Base-by-base conservation (phyloP, 352 stramenopile species). In the Phytophthora kernoviae region DNA sequence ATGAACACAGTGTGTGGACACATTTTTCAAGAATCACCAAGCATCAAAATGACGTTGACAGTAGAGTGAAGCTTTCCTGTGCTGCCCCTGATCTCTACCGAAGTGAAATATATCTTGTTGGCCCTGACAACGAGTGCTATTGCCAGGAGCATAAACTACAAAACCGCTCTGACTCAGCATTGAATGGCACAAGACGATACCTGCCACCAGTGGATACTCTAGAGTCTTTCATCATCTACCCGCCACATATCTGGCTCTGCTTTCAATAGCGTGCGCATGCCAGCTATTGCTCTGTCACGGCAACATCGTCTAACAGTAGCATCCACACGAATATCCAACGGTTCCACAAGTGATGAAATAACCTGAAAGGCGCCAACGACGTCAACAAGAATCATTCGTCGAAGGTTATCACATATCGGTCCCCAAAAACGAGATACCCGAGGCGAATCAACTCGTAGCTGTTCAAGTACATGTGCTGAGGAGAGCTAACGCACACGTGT, bases 391-490 rank as follows among this genome's bases (percentile, higher is more conserved):
- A 6, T 6, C 24, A 30, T 30, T 30, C 6, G 24, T 30, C 24
- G 24, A 30, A 30, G 24, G 6, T 30, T 30, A 6, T 3, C 24
- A 30, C 24, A 30, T 6, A 71, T 11, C 49, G 30, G n/a, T 70
- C 46, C 3, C 61, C 55, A 33, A 63, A 67, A 2, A 75, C 61
- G 8, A 75, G 21, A 17, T 30, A 7, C 6, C 24, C 24, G 6
- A 30, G 24, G 24, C 24, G 24, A 30, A 30, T 30, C 3, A 30
- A 30, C 32, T 78, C 65, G 45, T 70, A 75, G 30, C 39, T 61
- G 14, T 58, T 56, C 1, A 61, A 21, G 36, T 46, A 47, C n/a
- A n/a, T n/a, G n/a, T n/a, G 24, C 24, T 30, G 24, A 30, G n/a
- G n/a, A n/a, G 6, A 30, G 3, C 24, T 30, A 30, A 7, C 24